Evolutionary conservation across 164 flowering plant species (phyloP), one percentile per base, ranked within the genome.

Genomic region (Magnolia sinica): DNA sequence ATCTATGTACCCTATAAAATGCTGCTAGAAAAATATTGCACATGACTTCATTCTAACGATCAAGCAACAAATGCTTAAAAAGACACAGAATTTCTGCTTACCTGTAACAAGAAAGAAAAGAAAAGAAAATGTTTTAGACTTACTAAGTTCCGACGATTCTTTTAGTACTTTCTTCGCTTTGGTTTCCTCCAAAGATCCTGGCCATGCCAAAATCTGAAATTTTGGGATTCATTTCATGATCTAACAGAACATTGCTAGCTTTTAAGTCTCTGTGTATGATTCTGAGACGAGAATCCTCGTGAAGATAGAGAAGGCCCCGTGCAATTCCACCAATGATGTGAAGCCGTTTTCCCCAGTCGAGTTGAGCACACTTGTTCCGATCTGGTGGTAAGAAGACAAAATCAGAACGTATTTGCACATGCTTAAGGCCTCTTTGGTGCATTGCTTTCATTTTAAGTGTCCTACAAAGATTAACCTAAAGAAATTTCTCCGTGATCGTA

Each of bases 241-340:
- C 92, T 24, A 91, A 45, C 52, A 89, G 72, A 2, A 88, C 64
- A 68, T 91, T 91, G 84, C 89, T 83, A 7, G 90, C 82, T 77
- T 89, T 91, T 2, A 89, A 85, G 81, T 91, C 91, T 8, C 91
- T 82, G 52, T 89, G 94, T 7, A 90, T 85, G 14, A 90, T 85
- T 68, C 71, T 74, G 10, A 88, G 78, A 16, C 86, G 79, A 19
- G 91, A 91, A 50, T 89, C 95, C 23, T 86, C 88, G 52, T 91
- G 95, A 71, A 91, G 87, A 75, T 91, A 91, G 6, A 87, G 80
- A 69, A 91, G 50, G 3, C 92, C 92, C 55, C 87, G 81, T 19
- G 89, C 87, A 18, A 89, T 83, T 7, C 92, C 92, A 9, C 11
- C 50, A 0, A 82, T 76, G 3, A 83, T 83, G 55, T 74, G 74